A percentile compares a stretch with the other conserved stretches of the same genome.
These are phyloP conservation scores for Deakozyma indianensis DNA, from an alignment of 805 yeast species.

Conservation along the genomic window DNA sequence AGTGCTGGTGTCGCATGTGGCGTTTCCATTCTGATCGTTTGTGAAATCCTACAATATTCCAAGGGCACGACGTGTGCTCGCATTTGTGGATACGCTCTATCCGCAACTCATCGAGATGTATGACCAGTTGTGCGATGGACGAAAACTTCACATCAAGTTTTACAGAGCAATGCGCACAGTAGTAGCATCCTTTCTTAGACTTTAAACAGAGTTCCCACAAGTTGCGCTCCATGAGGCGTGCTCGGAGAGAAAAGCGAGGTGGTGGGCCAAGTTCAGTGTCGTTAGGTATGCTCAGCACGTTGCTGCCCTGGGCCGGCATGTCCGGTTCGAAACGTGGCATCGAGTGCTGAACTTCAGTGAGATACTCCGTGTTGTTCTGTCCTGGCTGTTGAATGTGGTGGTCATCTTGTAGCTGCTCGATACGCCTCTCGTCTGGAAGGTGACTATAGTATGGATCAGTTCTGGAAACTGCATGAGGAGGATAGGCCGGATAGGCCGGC, in stretches of 20 bases:
- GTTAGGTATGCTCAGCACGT: no score
- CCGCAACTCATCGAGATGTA: background rate
- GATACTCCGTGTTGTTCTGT: no score
- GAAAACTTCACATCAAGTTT: background rate
- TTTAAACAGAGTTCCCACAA: background rate
- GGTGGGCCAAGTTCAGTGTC: background rate
- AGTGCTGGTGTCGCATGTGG: background rate
- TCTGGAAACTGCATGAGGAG: no score
- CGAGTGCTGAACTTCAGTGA: no score
- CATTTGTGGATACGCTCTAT: background rate
- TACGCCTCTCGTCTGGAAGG: no score
- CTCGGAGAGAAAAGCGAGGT: background rate
- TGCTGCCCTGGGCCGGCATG: no score
- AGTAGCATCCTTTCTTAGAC: background rate
- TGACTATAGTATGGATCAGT: no score
- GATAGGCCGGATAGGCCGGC: no score
- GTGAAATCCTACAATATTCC: background rate
- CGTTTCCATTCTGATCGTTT: background rate
- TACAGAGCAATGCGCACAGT: background rate
- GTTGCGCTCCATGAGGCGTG: background rate
- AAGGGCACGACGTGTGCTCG: background rate
- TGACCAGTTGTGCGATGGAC: background rate
- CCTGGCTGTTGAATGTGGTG: no score
- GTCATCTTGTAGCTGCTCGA: no score
- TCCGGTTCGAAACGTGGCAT: no score